Evolutionary conservation across 495 filamentous ascomycete genomes (phyloP).

Genomic region (Penicillium steckii): DNA sequence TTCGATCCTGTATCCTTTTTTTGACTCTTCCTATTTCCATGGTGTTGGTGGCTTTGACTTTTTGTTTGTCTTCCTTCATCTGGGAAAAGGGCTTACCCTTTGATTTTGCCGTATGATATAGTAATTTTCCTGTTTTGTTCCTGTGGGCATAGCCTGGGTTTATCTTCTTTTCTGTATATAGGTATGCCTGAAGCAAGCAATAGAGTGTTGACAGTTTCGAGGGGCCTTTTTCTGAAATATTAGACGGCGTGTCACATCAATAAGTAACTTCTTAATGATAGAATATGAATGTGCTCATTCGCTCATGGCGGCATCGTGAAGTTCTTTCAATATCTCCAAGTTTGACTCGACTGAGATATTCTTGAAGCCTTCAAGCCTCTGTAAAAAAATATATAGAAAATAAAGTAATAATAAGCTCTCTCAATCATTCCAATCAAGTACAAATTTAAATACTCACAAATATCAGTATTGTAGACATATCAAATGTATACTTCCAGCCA

Average conservation of each 20-base stretch:
- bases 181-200: slow-evolving; percentile 23
- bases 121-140: slow-evolving; percentile 16
- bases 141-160: slow-evolving; percentile 26
- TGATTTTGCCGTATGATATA: slow-evolving; percentile 22
- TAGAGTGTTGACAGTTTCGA: slow-evolving; percentile 15
- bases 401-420: too few species aligned
- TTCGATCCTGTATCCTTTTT: slow-evolving; percentile 13
- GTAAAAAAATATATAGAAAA: too few species aligned
- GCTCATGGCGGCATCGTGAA: not conserved
- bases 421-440: too few species aligned
- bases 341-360: not conserved
- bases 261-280: too few species aligned
- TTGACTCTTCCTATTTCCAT: not conserved
- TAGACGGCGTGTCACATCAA: too few species aligned
- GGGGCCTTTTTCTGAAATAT: not conserved
- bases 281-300: not conserved
- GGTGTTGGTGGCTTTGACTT: slow-evolving; percentile 32
- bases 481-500: too few species aligned
- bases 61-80: slow-evolving; percentile 16
- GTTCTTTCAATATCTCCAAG: not conserved
- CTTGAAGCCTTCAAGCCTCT: too few species aligned
- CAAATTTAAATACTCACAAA: too few species aligned
- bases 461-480: too few species aligned
- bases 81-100: slow-evolving; percentile 10
- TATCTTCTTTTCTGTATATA: slow-evolving; percentile 26